Evolutionary conservation across 2,329 filamentous ascomycete species (phyloP), one percentile per base, ranked within the genome.

Genomic region (Aspergillus tamarii): DNA sequence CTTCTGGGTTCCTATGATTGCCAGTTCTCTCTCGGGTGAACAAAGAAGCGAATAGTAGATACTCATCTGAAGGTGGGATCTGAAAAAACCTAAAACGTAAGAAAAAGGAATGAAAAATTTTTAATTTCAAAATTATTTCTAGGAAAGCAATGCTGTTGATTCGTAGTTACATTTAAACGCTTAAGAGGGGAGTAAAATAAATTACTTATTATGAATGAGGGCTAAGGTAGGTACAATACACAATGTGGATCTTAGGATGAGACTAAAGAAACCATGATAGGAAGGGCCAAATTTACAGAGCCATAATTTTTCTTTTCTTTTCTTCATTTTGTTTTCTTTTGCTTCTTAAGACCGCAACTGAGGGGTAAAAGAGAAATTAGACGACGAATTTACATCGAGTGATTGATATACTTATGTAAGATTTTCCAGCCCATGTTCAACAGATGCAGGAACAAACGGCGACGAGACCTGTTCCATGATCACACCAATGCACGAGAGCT

Each of bases 231-330:
- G 34, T 23, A 30, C 26, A 28, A 14, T 46, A 19, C 45, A 30
- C 32, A 11, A 21, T 57, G 57, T 63, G 61, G 61, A 57, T 60
- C 61, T 39, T 46, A 50, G 32, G 23, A 46, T 41, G 36, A 14
- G 52, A 54, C 28, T 48, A 34, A 45, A 36, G 12, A 4, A 36
- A 36, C 34, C 34, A 16, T 36, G 12, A 36, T 36, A 6, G 34
- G 14, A 36, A 36, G 12, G 14, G 12, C 34, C 34, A 16, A 4
- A 36, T 16, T 12, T 36, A 36, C 34, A 36, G 34, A 36, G 34
- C 34, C 16, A 36, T 36, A 7, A 16, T 16, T 36, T 36, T 36
- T 36, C 14, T 36, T 36, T 16, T 36, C 14, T 16, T 36, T 36
- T 16, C 6, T 14, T 12, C 12, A 1, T 16, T 36, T 16, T 36